Base-by-base conservation (phyloP, 495 filamentous ascomycete genomes). In the Penicillium macrosclerotiorum region DNA sequence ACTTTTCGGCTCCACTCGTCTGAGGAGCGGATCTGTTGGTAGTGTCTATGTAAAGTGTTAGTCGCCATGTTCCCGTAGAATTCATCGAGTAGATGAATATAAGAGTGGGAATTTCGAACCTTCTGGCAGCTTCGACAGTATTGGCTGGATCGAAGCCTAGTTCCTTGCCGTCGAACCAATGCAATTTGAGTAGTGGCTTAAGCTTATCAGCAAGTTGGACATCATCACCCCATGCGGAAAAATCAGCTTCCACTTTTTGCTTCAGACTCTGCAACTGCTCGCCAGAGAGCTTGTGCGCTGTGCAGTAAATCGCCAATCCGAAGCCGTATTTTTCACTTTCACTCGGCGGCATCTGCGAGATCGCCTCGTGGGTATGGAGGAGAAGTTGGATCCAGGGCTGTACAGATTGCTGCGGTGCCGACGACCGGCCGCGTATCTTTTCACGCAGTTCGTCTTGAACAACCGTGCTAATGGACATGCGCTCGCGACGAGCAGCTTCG, bases 141-240 rank as follows among this genome's bases (percentile, higher is more conserved):
- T 67, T 62, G 0, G 44, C 58, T 29, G 64, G 60, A 1, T 52
- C 7, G 17, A 71, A 54, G 3, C 50, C 49, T 1, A 60, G 19
- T 6, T 51, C 56, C 11, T 54, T 54, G 3, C 68, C 65, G 51
- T 68, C 64, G 1, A 63, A 20, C 68, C 68, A 71, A 8, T 63
- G 46, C 7, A 71, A 40, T 16, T 49, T 62, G 11, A 65, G 37
- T 37, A 59, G 33, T 13, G 40, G 26, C 32, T 60, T 64, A 26
- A 68, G 32, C 2, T 18, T 8, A 29, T 52, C 52, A 12, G 45
- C 52, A 1, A 59, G 60, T 1, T 55, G 49, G 20, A 60, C 47
- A 1, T 59, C 68, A 12, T 44, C 37, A 19, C 62, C 63, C 50
- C 65, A 64, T 26, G 59, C 51, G 0, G 54, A 51, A 3, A 64